Evolutionary conservation across 1,284 basidiomycete species (phyloP), one percentile per base, ranked within the genome.

Genomic region (Ustilago esculenta): DNA sequence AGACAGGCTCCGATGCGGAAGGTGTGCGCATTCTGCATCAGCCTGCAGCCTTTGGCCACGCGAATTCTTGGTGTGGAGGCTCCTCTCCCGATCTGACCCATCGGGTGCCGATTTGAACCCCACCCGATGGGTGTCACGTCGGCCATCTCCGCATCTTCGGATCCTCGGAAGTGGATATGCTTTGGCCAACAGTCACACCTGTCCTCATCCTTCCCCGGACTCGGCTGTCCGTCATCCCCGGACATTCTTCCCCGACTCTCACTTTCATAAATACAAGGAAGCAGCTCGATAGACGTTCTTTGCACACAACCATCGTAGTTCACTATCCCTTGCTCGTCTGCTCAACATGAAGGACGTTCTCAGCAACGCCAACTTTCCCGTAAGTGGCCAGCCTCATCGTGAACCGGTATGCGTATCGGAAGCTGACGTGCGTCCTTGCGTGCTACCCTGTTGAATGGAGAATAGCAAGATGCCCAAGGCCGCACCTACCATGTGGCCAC

Each of bases 331-430:
- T n/a, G n/a, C n/a, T n/a, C n/a, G n/a, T n/a, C 15, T 5, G 29
- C 11, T 12, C 53, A 60, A 57, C 29, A 75, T 75, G 71, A 75
- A 75, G 51, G 68, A 75, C 51, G 64, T 66, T 21, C 63, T 75
- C 29, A 54, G 47, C 53, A 66, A 75, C 63, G 71, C 73, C 27
- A 75, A 75, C 67, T 75, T 75, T 36, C 73, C 73, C 27, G 66
- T 73, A 52, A 50, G 71, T 59, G n/a, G 18, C 23, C 17, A 29
- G 24, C 15, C 8, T 46, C 24, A 15, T 15, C 24, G 12, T 15
- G 23, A 30, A 35, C 36, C 14, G 37, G 7, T 21, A 0, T 8
- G 11, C 11, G 12, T 1, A 5, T 2, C 7, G 24, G 4, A 12
- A n/a, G 37, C 20, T 34, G 23, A 36, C 44, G 12, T 18, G 5